Evolutionary conservation across 805 yeast species (phyloP).

Genomic region (Zygoascus biomembranicola): DNA sequence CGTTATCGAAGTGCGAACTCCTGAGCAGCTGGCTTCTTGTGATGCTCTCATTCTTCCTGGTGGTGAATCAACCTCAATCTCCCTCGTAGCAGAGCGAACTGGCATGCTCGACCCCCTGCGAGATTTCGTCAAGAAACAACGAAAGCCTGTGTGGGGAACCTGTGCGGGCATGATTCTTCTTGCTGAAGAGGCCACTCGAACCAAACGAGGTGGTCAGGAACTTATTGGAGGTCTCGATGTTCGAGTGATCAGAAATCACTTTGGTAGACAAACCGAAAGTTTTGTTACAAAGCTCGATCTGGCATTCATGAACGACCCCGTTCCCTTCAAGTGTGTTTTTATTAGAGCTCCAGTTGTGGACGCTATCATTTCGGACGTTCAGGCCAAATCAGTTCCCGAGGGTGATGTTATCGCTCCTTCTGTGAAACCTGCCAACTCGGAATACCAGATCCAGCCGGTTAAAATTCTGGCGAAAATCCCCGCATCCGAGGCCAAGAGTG

Average conservation of each 20-base stretch:
- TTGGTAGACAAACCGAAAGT: conserved; percentile 69
- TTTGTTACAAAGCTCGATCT: conserved; percentile 43
- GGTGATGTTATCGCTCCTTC: conserved; percentile 5
- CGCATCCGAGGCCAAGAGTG: conserved; percentile 7
- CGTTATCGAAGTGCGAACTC: conserved; percentile 44
- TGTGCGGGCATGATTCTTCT: conserved; percentile 76
- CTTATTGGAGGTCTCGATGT: conserved; percentile 59
- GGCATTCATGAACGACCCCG: conserved; percentile 23
- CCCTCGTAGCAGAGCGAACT: conserved; percentile 60
- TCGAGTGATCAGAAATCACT: conserved; percentile 61
- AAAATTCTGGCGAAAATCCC: conserved; percentile 21
- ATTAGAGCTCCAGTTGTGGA: conserved; percentile 72
- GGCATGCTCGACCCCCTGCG: conserved; percentile 48
- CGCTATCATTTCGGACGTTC: conserved; percentile 9
- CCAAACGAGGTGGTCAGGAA: conserved; percentile 39
- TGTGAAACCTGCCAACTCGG: neutral
- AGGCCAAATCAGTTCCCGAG: neutral
- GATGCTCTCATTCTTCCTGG: conserved; percentile 64
- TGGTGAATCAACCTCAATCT: conserved; percentile 42
- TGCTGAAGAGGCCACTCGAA: conserved; percentile 46
- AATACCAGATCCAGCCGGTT: conserved; percentile 13
- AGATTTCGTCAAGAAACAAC: conserved; percentile 38
- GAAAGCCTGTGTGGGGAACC: conserved; percentile 71
- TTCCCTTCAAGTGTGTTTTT: conserved; percentile 40
- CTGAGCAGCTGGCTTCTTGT: conserved; percentile 41